These are phyloP conservation scores for Phlegmacium glaucopus DNA, from an alignment of 768 basidiomycete species.

Conservation along the genomic window DNA sequence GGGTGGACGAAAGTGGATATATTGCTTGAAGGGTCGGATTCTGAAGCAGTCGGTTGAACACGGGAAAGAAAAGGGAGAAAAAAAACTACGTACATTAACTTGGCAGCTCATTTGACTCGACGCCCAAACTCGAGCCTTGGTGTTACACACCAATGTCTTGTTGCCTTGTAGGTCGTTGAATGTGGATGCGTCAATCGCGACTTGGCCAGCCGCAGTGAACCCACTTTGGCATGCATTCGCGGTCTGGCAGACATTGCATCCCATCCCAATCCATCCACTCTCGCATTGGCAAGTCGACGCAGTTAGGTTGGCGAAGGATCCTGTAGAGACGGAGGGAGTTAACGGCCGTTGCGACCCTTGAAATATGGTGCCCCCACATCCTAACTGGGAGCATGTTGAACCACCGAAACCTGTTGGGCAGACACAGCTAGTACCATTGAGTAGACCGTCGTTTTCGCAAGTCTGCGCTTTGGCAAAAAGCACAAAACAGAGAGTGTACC, in stretches of 20 bases:
- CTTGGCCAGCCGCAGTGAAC: constrained; percentile 40
- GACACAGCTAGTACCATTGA: constrained; percentile 55
- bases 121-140: constrained; percentile 66
- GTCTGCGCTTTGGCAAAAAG: constrained; percentile 31
- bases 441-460: constrained; percentile 70
- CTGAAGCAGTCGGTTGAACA: constrained; percentile 32
- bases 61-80: not conserved
- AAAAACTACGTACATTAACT: constrained; percentile 59
- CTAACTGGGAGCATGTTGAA: constrained; percentile 59
- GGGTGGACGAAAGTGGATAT: constrained; percentile 64
- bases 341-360: constrained; percentile 61
- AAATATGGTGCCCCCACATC: constrained; percentile 81
- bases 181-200: constrained; percentile 27
- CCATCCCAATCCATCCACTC: constrained; percentile 71
- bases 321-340: constrained; percentile 31
- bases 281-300: constrained; percentile 66
- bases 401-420: constrained; percentile 87
- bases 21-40: constrained; percentile 81
- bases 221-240: constrained; percentile 67
- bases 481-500: constrained; percentile 18
- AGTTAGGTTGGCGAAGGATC: constrained; percentile 62
- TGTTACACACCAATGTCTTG: constrained; percentile 71
- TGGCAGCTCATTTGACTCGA: constrained; percentile 82
- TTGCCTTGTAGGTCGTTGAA: constrained; percentile 31
- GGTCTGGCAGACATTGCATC: constrained; percentile 77